These are phyloP conservation scores for Phialemoniopsis sp. DNA, from an alignment of 2,329 filamentous ascomycete species.

Conservation along the genomic window DNA sequence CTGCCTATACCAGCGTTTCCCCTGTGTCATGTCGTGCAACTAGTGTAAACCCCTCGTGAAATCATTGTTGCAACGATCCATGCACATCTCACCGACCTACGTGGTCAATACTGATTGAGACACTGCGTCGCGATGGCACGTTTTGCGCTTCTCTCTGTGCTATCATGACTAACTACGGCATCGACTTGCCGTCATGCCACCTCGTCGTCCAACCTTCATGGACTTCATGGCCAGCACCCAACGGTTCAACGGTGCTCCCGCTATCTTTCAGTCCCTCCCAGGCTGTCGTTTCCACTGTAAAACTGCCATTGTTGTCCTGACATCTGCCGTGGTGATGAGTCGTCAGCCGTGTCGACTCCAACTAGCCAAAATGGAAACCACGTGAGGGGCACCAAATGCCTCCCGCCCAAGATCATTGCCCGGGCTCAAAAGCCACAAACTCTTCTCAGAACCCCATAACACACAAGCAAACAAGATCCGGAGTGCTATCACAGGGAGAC, in stretches of 20 bases:
- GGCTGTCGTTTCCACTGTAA: conserved; percentile 60
- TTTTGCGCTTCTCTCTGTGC: too few species aligned
- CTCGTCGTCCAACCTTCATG: conserved; percentile 22
- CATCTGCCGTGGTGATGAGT: conserved; percentile 39
- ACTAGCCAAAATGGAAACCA: conserved; percentile 6
- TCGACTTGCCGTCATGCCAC: conserved; percentile 18
- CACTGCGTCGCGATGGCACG: too few species aligned
- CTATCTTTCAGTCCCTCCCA: conserved; percentile 42
- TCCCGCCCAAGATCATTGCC: background rate
- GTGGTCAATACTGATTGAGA: too few species aligned
- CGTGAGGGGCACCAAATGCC: background rate
- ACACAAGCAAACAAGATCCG: too few species aligned
- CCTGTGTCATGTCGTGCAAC: too few species aligned
- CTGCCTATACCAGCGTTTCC: too few species aligned
- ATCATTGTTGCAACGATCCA: too few species aligned
- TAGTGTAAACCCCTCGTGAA: too few species aligned
- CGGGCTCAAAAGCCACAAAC: background rate
- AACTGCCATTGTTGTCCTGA: conserved; percentile 50
- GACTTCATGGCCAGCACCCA: conserved; percentile 12
- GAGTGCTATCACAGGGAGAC: conserved; percentile 13
- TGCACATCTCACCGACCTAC: too few species aligned
- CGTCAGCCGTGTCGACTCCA: background rate
- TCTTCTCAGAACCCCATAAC: too few species aligned
- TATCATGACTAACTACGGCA: background rate
- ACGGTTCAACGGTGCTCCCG: conserved; percentile 15